These are phyloP conservation scores for Coniochaeta ligniaria DNA, from an alignment of 2,329 filamentous ascomycete species.

Conservation along the genomic window DNA sequence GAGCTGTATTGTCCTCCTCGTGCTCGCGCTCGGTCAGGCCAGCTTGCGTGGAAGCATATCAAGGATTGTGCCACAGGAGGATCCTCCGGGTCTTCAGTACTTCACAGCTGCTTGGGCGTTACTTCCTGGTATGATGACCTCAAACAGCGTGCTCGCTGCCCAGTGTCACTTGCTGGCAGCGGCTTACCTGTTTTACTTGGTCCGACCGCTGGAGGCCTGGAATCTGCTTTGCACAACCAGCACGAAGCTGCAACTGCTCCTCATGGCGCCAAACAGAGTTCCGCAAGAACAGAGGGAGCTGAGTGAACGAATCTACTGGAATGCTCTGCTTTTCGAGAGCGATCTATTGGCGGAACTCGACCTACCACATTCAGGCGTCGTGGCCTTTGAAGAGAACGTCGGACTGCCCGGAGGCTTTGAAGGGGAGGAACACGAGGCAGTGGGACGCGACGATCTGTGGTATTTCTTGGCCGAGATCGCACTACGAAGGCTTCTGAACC, in stretches of 20 bases:
- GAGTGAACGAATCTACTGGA: conserved; percentile 77
- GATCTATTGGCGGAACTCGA: conserved; percentile 75
- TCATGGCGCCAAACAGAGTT: conserved; percentile 66
- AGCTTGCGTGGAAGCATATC: conserved; percentile 72
- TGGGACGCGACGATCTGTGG: conserved; percentile 73
- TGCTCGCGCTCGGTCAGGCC: conserved; percentile 70
- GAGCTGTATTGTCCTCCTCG: conserved; percentile 74
- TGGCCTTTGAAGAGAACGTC: conserved; percentile 74
- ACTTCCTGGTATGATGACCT: conserved; percentile 70
- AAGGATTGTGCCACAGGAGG: conserved; percentile 57
- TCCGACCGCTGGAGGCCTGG: conserved; percentile 78
- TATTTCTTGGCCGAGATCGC: conserved; percentile 83
- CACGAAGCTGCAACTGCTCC: conserved; percentile 71
- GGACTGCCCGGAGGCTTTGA: conserved; percentile 73
- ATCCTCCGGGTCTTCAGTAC: conserved; percentile 69
- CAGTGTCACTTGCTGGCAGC: conserved; percentile 77
- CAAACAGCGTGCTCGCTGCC: conserved; percentile 69
- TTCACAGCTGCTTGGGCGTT: conserved; percentile 76
- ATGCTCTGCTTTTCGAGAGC: conserved; percentile 71
- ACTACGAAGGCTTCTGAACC: conserved; percentile 66
- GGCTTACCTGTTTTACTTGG: conserved; percentile 76
- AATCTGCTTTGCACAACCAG: conserved; percentile 71
- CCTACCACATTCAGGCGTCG: conserved; percentile 74
- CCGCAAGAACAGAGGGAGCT: conserved; percentile 65
- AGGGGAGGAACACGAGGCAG: conserved; percentile 55